phyloP scores from a whole-genome alignment of 768 basidiomycete species.

The Daedaleopsis nitida region DNA sequence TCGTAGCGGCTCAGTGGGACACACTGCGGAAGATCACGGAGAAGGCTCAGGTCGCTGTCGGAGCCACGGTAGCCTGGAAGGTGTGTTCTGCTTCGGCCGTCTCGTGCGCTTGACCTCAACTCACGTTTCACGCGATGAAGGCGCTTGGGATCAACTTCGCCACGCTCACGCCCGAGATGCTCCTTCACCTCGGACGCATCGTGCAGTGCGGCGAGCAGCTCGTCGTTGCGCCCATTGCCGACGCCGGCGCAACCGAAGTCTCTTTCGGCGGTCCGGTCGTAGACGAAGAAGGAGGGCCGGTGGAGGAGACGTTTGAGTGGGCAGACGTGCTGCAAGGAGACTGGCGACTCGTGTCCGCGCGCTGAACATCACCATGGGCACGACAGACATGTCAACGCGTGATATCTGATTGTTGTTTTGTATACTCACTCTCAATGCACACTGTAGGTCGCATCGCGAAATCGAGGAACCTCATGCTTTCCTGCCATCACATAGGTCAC shows the following conservation, averaged over 20 bases:
- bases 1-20: slow-evolving; percentile 32
- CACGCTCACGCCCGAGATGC: slow-evolving; percentile 60
- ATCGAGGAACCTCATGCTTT: neutral
- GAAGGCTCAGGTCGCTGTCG: slow-evolving; percentile 18
- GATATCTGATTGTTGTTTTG: neutral
- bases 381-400: neutral
- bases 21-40: slow-evolving; percentile 23
- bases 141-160: slow-evolving; percentile 57
- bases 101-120: neutral
- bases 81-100: slow-evolving; percentile 18
- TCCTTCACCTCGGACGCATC: slow-evolving; percentile 51
- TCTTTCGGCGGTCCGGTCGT: slow-evolving; percentile 32
- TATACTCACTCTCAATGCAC: neutral
- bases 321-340: slow-evolving; percentile 30
- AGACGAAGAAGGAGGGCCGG: slow-evolving; percentile 24
- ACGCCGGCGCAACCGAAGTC: slow-evolving; percentile 16
- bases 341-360: slow-evolving; percentile 28
- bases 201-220: slow-evolving; percentile 25
- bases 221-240: slow-evolving; percentile 13
- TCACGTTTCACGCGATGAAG: slow-evolving; percentile 33
- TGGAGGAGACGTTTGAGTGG: slow-evolving; percentile 31
- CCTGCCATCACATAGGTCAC: neutral
- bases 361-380: neutral
- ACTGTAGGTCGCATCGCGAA: neutral
- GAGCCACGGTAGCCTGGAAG: slow-evolving; percentile 37